Conservation (phyloP, 2,329 filamentous ascomycete genomes). For the Aspergillus puulaauensis region DNA sequence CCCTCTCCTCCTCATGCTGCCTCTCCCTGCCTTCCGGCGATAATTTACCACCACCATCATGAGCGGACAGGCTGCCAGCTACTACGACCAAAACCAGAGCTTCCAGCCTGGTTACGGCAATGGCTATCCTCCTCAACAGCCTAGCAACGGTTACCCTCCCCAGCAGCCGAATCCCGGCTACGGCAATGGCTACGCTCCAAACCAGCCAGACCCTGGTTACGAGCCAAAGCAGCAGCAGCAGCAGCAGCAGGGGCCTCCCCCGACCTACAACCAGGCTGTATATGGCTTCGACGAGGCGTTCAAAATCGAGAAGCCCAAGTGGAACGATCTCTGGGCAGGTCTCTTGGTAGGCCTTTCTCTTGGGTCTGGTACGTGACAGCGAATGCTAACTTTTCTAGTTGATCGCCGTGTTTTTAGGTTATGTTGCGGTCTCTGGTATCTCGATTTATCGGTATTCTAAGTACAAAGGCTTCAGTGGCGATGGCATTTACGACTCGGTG, state of each 20-base stretch:
- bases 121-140: slow-evolving; percentile 12
- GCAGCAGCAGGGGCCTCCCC: slow-evolving; percentile 26
- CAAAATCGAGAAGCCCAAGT: slow-evolving; percentile 79
- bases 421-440: slow-evolving; percentile 72
- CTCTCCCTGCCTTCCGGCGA: background rate
- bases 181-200: slow-evolving; percentile 17
- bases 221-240: slow-evolving; percentile 27
- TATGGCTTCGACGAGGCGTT: slow-evolving; percentile 75
- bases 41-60: slow-evolving; percentile 20
- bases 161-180: slow-evolving; percentile 11
- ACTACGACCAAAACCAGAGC: slow-evolving; percentile 33
- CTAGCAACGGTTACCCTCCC: slow-evolving; percentile 15
- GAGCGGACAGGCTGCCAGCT: slow-evolving; percentile 39
- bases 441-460: slow-evolving; percentile 71
- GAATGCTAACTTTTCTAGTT: slow-evolving; percentile 49
- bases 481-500: slow-evolving; percentile 68
- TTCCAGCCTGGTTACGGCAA: slow-evolving; percentile 19
- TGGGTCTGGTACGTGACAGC: slow-evolving; percentile 17
- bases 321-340: slow-evolving; percentile 86
- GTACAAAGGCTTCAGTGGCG: slow-evolving; percentile 63
- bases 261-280: slow-evolving; percentile 31
- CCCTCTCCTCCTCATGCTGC: background rate
- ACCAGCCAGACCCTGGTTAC: slow-evolving; percentile 17
- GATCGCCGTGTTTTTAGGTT: slow-evolving; percentile 69
- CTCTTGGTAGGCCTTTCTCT: slow-evolving; percentile 59